Conservation (phyloP, 2,329 filamentous ascomycete species). For the Pseudogymnoascus destructans region DNA sequence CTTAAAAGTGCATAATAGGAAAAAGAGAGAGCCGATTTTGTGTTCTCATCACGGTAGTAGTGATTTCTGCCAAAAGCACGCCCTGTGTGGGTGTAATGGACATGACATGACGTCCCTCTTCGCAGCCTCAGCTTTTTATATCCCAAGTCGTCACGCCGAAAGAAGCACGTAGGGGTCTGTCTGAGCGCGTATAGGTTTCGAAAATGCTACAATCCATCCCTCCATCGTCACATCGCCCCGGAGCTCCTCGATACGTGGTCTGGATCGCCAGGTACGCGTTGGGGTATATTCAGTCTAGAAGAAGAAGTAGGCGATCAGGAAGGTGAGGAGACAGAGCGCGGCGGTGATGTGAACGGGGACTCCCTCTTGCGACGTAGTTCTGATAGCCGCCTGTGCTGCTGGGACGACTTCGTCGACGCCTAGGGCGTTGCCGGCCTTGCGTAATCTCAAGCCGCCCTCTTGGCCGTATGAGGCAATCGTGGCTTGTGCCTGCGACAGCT, state of each 20-base stretch:
- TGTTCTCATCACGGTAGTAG: not conserved
- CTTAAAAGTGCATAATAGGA: constrained; percentile 6
- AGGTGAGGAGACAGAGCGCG: constrained; percentile 72
- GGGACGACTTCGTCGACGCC: constrained; percentile 33
- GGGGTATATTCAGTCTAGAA: constrained; percentile 46
- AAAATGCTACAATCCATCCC: not conserved
- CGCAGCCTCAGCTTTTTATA: not conserved
- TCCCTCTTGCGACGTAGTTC: constrained; percentile 37
- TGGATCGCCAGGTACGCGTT: constrained; percentile 1
- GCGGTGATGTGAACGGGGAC: constrained; percentile 82
- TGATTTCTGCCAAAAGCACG: constrained; percentile 1
- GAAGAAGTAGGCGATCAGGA: constrained; percentile 90
- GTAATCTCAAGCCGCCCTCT: constrained; percentile 64
- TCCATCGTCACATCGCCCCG: not conserved
- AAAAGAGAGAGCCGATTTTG: not conserved
- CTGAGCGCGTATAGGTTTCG: constrained; percentile 1
- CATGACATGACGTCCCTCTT: not conserved
- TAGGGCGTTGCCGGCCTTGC: constrained; percentile 48
- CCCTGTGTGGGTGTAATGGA: not conserved
- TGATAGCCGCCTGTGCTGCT: constrained; percentile 40
- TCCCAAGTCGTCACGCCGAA: not conserved
- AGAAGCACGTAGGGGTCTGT: not conserved
- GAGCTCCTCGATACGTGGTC: not conserved
- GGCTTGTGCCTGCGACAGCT: constrained; percentile 63
- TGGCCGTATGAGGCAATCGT: constrained; percentile 57